Evolutionary conservation across 176 grass and related monocot species (phyloP), one percentile per base, ranked within the genome.

Genomic region (Guadua angustifolia): DNA sequence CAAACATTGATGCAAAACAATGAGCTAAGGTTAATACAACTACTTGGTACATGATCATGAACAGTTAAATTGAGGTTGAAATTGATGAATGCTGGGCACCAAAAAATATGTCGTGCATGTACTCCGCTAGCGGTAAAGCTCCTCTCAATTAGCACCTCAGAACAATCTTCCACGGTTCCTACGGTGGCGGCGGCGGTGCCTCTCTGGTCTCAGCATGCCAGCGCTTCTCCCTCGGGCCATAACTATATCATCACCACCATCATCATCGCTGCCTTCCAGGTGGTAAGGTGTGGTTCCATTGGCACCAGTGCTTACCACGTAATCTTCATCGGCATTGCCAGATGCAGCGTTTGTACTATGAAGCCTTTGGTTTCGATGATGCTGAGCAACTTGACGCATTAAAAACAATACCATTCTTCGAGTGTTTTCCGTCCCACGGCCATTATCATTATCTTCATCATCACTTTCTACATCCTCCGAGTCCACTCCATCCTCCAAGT

Each of bases 361-460:
- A 73, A 83, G 75, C 80, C 89, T 95, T 70, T 86, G 88, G 73
- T 81, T 82, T 79, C 88, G 92, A 14, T 94, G 86, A 32, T 85
- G 91, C 35, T 62, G 88, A 61, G 97, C 88, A 70, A 92, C 90
- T 62, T 99, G 89, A 62, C 89, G 88, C 82, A 99, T 88, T 57
- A 99, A 87, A 65, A 99, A 92, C 63, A 94, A 82, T 21, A 99
- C 62, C 82, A 99, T 88, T 16, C 88, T 94, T 33, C 91, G 87
- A 52, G 82, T 66, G 52, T 90, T 84, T 44, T 79, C 91, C 26
- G 79, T 66, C 45, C 79, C 92, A 70, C 69, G 85, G 43, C 57
- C 92, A 52, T 83, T 73, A 35, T 61, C 88, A 51, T 19, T 81
- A 45, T 89, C 92, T 21, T 85, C 86, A 19, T 82, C 87, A 11